Evolutionary conservation across 495 filamentous ascomycete species (phyloP), one percentile per base, ranked within the genome.

Genomic region (Aspergillus kassunensis): DNA sequence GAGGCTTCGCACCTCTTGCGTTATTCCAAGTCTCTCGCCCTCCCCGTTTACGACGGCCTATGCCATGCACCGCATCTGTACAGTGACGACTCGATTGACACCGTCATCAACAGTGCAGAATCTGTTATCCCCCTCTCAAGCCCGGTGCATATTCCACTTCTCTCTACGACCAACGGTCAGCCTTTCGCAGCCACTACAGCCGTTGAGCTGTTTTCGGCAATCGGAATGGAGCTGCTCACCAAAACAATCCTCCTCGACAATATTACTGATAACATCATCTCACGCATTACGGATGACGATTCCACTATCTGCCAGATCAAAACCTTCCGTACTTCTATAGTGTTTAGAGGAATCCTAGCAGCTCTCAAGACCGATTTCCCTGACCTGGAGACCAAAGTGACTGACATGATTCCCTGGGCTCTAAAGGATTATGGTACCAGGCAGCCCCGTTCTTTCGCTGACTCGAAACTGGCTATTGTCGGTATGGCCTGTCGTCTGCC

Each of bases 401-500:
- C 20, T 12, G 44, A 46, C 30, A 20, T 46, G 44, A 35, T 46
- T 19, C 44, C 44, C 13, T 46, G 44, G 44, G 18, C 44, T 3
- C 5, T 46, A 11, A 35, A 15, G 20, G 44, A 46, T 18, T 46
- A 46, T 46, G 30, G 29, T 34, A 20, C 44, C 30, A 29, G 25
- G 4, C 44, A 35, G 30, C 44, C 44, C 9, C 44, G 44, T 35
- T 46, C 44, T 9, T 46, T 46, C 5, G 42, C 35, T 12, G 40
- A 40, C 6, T 39, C 48, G 16, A 57, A 57, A 25, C 29, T 85
- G 44, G 82, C 81, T 15, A 72, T 86, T 30, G 65, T 85, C 46
- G 81, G 82, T 34, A 73, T 85, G 67, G 73, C 75, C 19, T 80
- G 80, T 53, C 76, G 80, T 12, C 75, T 85, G 58, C 80, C 82